Conservation (phyloP, 2,329 filamentous ascomycete species). For the Botryotinia convoluta region DNA sequence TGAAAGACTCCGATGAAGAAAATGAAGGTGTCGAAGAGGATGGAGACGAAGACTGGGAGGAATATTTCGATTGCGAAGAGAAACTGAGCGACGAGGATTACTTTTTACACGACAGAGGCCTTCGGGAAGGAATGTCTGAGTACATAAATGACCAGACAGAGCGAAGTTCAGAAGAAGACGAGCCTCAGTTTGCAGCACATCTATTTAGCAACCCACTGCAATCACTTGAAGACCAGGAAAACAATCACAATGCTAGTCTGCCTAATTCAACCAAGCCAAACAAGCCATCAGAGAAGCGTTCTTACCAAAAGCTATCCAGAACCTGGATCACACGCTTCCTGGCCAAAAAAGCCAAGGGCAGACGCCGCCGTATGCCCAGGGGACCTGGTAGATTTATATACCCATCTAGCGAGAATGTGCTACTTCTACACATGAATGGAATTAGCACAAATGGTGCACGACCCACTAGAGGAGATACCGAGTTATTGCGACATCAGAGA, state of each 20-base stretch:
- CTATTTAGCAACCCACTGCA: not conserved
- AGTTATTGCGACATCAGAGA: not conserved
- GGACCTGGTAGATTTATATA: not conserved
- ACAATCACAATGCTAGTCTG: not conserved
- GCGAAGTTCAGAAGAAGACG: not conserved
- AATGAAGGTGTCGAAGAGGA: not conserved
- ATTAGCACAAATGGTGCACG: not conserved
- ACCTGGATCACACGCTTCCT: not conserved
- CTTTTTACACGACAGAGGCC: not conserved
- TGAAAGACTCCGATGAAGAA: not conserved
- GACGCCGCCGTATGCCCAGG: not conserved
- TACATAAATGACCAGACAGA: not conserved
- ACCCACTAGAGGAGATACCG: not conserved
- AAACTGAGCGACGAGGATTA: not conserved
- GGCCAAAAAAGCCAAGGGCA: not conserved
- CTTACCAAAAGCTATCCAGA: not conserved
- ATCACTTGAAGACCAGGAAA: not conserved
- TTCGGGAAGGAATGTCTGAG: not conserved
- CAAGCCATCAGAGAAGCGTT: rapidly evolving
- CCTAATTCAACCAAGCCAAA: not conserved
- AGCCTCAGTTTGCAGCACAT: not conserved
- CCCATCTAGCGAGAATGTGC: not conserved
- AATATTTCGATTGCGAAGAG: not conserved
- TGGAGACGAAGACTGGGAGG: not conserved
- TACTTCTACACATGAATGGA: not conserved